phyloP scores from a whole-genome alignment of 2,329 filamentous ascomycete genomes.

The Neonectria ditissima region DNA sequence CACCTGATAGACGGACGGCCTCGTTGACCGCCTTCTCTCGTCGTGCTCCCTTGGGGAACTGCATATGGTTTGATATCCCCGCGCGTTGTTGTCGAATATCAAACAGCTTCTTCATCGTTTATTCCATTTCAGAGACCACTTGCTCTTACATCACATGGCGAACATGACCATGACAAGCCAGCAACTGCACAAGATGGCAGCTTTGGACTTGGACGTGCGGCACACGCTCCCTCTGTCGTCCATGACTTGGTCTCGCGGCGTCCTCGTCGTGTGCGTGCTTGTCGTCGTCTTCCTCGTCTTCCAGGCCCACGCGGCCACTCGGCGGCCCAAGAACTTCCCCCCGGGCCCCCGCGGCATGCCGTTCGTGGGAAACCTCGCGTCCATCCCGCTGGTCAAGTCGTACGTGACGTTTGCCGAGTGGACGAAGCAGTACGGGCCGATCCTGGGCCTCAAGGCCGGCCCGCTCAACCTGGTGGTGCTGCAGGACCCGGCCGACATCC shows the following conservation, averaged over 20 bases:
- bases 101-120: background rate
- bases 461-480: slow-evolving; percentile 50
- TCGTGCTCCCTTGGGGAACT: background rate
- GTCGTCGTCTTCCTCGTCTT: slow-evolving; percentile 2
- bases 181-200: background rate
- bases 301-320: slow-evolving; percentile 13
- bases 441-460: slow-evolving; percentile 49
- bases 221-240: background rate
- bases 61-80: slow-evolving; percentile 1
- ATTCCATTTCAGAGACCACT: background rate
- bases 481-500: slow-evolving; percentile 47
- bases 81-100: background rate
- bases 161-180: slow-evolving; percentile 16
- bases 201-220: background rate
- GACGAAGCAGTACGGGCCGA: slow-evolving; percentile 49
- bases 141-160: background rate
- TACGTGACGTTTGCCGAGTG: slow-evolving; percentile 49
- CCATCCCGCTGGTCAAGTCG: slow-evolving; percentile 41
- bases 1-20: background rate
- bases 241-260: background rate
- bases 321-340: slow-evolving; percentile 28
- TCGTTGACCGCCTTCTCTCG: background rate
- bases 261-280: background rate
- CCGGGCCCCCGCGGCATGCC: slow-evolving; percentile 31
- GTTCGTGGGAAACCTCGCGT: slow-evolving; percentile 44